These are phyloP conservation scores for Isoetes taiwanensis DNA, from an alignment of 75 land plant genomes.

Conservation along the genomic window DNA sequence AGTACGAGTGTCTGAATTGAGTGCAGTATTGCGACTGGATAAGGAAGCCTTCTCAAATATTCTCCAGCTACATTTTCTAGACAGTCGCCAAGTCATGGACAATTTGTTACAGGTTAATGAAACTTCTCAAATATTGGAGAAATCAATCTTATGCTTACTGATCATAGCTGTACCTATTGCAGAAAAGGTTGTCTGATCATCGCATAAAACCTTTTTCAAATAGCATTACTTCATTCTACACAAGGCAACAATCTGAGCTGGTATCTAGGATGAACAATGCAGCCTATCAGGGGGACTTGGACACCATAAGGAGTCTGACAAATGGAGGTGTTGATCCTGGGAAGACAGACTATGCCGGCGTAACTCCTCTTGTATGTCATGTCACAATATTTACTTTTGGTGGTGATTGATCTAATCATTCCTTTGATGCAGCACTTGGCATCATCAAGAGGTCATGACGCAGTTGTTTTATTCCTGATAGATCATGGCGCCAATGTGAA, in stretches of 20 bases:
- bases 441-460: conserved; percentile 61
- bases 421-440: conserved; percentile 54
- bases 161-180: not conserved
- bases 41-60: conserved; percentile 47
- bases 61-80: conserved; percentile 45
- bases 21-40: conserved; percentile 52
- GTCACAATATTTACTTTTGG: not conserved
- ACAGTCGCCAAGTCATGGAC: conserved; percentile 39
- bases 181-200: not conserved
- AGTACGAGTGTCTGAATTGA: conserved; percentile 52
- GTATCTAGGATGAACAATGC: conserved; percentile 54
- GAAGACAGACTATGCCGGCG: conserved; percentile 62
- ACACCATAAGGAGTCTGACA: conserved; percentile 38
- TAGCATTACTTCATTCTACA: conserved; percentile 34
- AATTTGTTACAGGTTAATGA: conserved; percentile 60
- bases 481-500: conserved; percentile 46
- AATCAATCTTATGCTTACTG: not conserved
- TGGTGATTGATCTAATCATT: not conserved
- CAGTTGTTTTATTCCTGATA: conserved; percentile 38
- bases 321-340: conserved; percentile 63
- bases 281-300: conserved; percentile 59
- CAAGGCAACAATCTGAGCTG: conserved; percentile 60
- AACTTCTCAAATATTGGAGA: not conserved
- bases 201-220: not conserved
- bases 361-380: conserved; percentile 56